These are phyloP conservation scores for Gnaphalium uliginosum DNA, from an alignment of 129 eudicot species.

Conservation along the genomic window DNA sequence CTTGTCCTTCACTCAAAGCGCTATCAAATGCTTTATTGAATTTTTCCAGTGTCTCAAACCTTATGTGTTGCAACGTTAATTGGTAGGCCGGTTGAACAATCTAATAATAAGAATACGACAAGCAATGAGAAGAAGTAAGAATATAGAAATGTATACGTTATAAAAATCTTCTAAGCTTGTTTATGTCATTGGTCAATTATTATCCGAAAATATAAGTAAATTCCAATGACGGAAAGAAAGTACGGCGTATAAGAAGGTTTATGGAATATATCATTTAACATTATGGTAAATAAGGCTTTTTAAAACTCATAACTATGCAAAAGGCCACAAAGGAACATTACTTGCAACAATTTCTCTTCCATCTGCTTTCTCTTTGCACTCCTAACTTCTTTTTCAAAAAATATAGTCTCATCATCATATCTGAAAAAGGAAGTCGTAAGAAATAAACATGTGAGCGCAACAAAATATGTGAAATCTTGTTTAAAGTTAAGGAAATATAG, in stretches of 20 bases:
- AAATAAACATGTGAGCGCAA: not conserved
- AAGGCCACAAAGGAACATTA: not conserved
- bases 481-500: not conserved
- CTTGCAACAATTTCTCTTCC: slow-evolving; percentile 53
- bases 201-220: not conserved
- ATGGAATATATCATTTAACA: not conserved
- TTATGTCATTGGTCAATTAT: not conserved
- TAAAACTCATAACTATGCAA: not conserved
- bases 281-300: not conserved
- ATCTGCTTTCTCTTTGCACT: slow-evolving; percentile 45
- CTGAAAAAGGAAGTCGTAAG: slow-evolving; percentile 33
- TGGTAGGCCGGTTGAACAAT: slow-evolving; percentile 68
- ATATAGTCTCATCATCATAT: slow-evolving; percentile 55
- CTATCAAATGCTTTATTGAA: slow-evolving; percentile 66
- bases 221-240: not conserved
- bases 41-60: slow-evolving; percentile 57
- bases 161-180: not conserved
- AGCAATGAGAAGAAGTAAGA: slow-evolving; percentile 16
- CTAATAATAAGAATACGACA: slow-evolving; percentile 26
- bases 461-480: not conserved
- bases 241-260: not conserved
- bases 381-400: slow-evolving; percentile 61
- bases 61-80: slow-evolving; percentile 58
- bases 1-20: slow-evolving; percentile 62
- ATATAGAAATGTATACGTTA: too few species aligned